Percentiles rank a stretch among this genome's conserved stretches.
Conservation (phyloP, 768 basidiomycete genomes). For the Exidia glandulosa region DNA sequence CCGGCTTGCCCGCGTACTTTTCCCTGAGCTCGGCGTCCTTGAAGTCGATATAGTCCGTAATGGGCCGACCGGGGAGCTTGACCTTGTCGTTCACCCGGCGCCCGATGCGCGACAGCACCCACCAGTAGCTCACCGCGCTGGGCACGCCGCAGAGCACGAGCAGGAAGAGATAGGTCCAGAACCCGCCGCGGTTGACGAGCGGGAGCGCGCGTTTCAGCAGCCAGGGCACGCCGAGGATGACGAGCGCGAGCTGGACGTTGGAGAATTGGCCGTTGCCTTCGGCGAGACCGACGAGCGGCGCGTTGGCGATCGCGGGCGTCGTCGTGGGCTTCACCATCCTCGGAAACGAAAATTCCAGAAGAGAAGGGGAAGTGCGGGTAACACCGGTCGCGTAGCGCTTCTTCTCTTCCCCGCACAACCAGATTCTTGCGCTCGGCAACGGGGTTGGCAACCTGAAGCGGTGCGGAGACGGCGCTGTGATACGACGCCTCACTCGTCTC, state of each 20-base stretch:
- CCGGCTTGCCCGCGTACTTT: constrained; percentile 56
- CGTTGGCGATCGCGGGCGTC: constrained; percentile 73
- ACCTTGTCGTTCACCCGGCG: constrained; percentile 77
- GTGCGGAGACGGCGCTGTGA: too few species aligned
- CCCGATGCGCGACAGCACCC: constrained; percentile 73
- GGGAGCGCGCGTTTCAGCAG: constrained; percentile 74
- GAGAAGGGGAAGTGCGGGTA: too few species aligned
- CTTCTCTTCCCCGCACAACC: too few species aligned
- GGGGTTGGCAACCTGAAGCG: too few species aligned
- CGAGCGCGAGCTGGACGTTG: constrained; percentile 66
- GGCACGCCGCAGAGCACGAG: constrained; percentile 65
- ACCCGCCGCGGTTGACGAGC: constrained; percentile 71
- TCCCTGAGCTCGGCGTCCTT: constrained; percentile 72
- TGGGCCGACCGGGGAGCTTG: constrained; percentile 67
- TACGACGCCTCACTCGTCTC: too few species aligned
- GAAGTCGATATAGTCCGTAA: constrained; percentile 86
- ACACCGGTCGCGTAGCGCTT: too few species aligned
- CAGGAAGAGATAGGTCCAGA: constrained; percentile 79
- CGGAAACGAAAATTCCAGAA: not conserved
- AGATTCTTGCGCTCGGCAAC: too few species aligned
- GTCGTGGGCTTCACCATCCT: constrained; percentile 29
- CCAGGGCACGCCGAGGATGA: constrained; percentile 74
- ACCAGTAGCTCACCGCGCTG: constrained; percentile 81
- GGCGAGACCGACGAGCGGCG: constrained; percentile 67
- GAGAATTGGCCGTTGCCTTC: constrained; percentile 82